Percentiles rank a stretch among this genome's conserved stretches.
Evolutionary conservation across 1,284 basidiomycete genomes (phyloP).

Genomic region (Ustilago hordei): DNA sequence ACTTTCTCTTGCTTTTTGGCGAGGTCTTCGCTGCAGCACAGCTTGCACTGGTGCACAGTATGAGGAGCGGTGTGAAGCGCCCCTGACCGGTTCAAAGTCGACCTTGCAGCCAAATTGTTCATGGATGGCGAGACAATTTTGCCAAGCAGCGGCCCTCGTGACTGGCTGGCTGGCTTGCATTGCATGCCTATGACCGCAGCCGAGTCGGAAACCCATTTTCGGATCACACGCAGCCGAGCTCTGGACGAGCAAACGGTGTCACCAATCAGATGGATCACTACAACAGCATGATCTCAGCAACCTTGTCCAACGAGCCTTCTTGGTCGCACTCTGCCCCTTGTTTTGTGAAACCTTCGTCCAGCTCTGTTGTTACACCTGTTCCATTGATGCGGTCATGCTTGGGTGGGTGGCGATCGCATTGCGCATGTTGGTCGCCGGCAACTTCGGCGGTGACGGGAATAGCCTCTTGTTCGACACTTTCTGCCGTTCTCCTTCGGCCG

Average conservation of each 20-base stretch:
- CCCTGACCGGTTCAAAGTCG: neutral
- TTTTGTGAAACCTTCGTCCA: neutral
- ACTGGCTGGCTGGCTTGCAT: slow-evolving; percentile 3
- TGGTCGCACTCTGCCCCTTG: neutral
- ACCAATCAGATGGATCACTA: neutral
- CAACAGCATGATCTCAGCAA: neutral
- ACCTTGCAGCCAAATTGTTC: neutral
- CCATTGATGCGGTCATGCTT: slow-evolving; percentile 1
- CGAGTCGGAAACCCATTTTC: slow-evolving; percentile 3
- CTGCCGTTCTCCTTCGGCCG: neutral
- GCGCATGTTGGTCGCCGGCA: neutral
- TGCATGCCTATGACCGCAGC: neutral
- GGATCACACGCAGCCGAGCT: slow-evolving; percentile 19
- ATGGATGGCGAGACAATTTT: neutral
- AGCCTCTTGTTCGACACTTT: neutral
- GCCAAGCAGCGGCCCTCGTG: slow-evolving; percentile 9
- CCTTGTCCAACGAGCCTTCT: neutral
- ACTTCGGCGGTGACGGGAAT: slow-evolving; percentile 17
- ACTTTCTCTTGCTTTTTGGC: neutral
- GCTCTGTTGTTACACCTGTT: neutral
- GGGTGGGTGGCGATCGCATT: neutral
- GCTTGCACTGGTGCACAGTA: slow-evolving; percentile 10
- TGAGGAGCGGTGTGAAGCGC: neutral
- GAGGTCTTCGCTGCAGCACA: neutral
- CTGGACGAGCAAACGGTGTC: neutral